Evolutionary conservation across 1,284 basidiomycete species (phyloP).

Genomic region (Apiotrichum montevideense): DNA sequence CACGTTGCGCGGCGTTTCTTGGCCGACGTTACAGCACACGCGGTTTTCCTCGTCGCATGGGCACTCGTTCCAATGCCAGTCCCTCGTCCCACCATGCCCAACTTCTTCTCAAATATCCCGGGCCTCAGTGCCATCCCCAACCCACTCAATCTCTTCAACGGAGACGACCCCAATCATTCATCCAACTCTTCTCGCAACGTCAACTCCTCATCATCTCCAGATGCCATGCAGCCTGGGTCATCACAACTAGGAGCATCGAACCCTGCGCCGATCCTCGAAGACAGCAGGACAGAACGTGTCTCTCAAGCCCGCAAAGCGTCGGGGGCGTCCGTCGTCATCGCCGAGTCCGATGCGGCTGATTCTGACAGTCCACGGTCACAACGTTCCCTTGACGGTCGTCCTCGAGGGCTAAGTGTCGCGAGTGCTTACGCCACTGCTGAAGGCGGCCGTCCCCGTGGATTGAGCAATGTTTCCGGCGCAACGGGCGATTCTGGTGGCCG

Average conservation of each 20-base stretch:
- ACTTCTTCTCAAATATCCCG: conserved; percentile 27
- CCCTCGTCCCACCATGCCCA: conserved; percentile 20
- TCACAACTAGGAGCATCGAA: neutral
- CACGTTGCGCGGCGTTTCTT: no score
- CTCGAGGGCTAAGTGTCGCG: no score
- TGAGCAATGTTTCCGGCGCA: conserved; percentile 3
- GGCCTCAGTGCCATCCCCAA: conserved; percentile 26
- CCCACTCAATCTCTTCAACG: conserved; percentile 27
- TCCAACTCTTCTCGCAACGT: neutral
- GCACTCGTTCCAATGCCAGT: neutral
- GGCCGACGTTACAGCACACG: no score
- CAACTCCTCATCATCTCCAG: neutral
- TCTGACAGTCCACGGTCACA: neutral
- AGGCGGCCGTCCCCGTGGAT: conserved; percentile 2
- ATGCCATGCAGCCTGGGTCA: neutral
- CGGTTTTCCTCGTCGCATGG: neutral
- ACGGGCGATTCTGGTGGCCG: neutral
- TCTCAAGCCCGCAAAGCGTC: neutral
- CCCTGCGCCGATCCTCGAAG: conserved; percentile 1
- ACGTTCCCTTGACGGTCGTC: no score
- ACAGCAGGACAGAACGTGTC: no score
- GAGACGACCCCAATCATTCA: conserved; percentile 1
- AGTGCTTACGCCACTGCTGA: neutral
- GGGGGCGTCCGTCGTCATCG: conserved; percentile 2
- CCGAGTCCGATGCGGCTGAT: conserved; percentile 1